These are phyloP conservation scores for Pichia deserticola DNA, from an alignment of 805 yeast species.

Conservation along the genomic window DNA sequence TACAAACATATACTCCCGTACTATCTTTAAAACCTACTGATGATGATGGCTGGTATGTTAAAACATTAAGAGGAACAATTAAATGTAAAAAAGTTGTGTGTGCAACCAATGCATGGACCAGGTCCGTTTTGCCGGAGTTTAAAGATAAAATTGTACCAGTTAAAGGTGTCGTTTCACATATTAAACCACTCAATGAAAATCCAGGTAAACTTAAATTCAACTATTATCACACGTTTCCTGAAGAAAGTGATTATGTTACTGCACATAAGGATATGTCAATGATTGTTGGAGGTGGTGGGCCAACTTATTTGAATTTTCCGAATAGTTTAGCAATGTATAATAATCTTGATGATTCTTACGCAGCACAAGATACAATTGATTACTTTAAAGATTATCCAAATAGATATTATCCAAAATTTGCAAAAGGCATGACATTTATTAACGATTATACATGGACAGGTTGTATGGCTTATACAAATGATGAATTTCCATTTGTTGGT, in stretches of 20 bases:
- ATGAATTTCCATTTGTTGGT: constrained; percentile 38
- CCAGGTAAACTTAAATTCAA: constrained; percentile 9
- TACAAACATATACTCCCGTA: constrained; percentile 35
- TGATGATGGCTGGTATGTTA: constrained; percentile 24
- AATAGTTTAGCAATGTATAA: constrained; percentile 14
- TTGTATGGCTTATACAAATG: constrained; percentile 38
- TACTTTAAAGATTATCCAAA: constrained; percentile 27
- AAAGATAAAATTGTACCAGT: constrained; percentile 26
- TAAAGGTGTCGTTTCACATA: constrained; percentile 28
- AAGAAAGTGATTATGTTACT: constrained; percentile 24
- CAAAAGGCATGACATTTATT: constrained; percentile 20
- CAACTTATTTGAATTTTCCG: constrained; percentile 12
- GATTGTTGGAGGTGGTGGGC: constrained; percentile 29
- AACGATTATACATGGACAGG: constrained; percentile 38
- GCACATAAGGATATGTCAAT: constrained; percentile 30
- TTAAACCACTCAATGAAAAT: constrained; percentile 10
- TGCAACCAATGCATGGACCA: constrained; percentile 30
- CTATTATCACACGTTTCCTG: constrained; percentile 16
- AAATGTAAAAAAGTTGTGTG: constrained; percentile 28
- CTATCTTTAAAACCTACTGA: constrained; percentile 15
- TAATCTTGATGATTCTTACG: constrained; percentile 30
- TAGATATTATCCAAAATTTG: constrained; percentile 17
- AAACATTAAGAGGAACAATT: constrained; percentile 18
- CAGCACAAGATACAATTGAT: constrained; percentile 18
- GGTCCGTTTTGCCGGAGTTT: constrained; percentile 18